These are phyloP conservation scores for Neoboletus subvelutipes DNA, from an alignment of 768 basidiomycete species.

Conservation along the genomic window DNA sequence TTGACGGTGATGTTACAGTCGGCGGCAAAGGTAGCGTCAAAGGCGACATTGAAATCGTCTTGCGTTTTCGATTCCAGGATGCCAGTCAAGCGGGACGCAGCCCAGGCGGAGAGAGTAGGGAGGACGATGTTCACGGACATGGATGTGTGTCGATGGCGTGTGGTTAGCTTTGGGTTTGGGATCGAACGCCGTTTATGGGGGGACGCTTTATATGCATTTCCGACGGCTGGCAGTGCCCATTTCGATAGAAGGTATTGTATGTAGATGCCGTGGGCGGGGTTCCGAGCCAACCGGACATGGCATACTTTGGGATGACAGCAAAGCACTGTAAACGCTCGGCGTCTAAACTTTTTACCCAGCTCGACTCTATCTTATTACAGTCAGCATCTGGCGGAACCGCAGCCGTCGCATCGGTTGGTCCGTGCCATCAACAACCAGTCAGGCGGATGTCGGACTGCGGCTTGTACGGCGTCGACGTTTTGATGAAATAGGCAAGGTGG, in stretches of 20 bases:
- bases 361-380: not conserved
- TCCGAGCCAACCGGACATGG: not conserved
- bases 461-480: not conserved
- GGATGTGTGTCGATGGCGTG: not conserved
- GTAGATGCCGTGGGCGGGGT: not conserved
- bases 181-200: not conserved
- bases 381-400: not conserved
- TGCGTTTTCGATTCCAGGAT: slow-evolving; percentile 40
- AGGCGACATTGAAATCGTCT: slow-evolving; percentile 35
- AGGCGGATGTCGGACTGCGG: not conserved
- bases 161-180: not conserved
- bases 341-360: slow-evolving; percentile 3
- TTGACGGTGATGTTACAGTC: slow-evolving; percentile 42
- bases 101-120: slow-evolving; percentile 44
- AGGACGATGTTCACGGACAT: slow-evolving; percentile 36
- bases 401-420: not conserved
- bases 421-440: not conserved
- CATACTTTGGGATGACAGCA: not conserved
- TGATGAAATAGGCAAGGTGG: not conserved
- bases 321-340: not conserved
- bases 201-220: slow-evolving; percentile 13
- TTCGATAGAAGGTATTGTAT: not conserved
- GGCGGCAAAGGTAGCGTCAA: slow-evolving; percentile 42
- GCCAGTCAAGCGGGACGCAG: slow-evolving; percentile 37
- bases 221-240: not conserved